These are phyloP conservation scores for Scheffersomyces illinoinensis DNA, from an alignment of 1,139 yeast species.

Conservation along the genomic window DNA sequence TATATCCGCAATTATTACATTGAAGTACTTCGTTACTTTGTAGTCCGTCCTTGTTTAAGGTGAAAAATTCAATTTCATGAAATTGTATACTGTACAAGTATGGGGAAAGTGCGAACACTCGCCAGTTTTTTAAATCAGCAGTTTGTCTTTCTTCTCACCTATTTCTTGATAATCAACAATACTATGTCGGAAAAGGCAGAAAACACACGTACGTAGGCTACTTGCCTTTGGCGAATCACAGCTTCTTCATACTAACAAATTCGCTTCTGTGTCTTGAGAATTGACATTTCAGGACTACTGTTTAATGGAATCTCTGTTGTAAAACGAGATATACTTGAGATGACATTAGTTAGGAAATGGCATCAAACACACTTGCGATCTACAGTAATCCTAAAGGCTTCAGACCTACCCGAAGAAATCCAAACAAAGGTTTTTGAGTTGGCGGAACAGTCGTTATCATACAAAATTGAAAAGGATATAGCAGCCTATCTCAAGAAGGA, in stretches of 20 bases:
- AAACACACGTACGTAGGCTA: not conserved
- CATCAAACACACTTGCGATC: not conserved
- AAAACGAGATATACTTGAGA: not conserved
- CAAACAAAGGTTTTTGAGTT: conserved; percentile 61
- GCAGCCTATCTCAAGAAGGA: conserved; percentile 83
- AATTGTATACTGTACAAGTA: not conserved
- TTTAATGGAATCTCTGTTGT: not conserved
- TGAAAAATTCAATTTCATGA: no score
- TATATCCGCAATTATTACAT: no score
- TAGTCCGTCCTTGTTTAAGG: not conserved
- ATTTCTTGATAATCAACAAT: not conserved
- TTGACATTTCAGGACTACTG: not conserved
- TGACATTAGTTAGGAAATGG: not conserved
- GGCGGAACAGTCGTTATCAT: conserved; percentile 50
- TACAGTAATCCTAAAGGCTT: conserved; percentile 46
- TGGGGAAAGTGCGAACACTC: not conserved
- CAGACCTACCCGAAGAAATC: conserved; percentile 56
- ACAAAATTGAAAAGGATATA: conserved; percentile 65
- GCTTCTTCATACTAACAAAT: not conserved
- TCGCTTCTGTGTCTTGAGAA: not conserved
- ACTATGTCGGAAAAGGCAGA: not conserved
- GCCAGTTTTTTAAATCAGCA: not conserved
- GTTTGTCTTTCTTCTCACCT: not conserved
- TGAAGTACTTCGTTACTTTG: not conserved
- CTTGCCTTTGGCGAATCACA: not conserved